Evolutionary conservation across 495 filamentous ascomycete genomes (phyloP).

Genomic region (Sabuloglossum arenarium): DNA sequence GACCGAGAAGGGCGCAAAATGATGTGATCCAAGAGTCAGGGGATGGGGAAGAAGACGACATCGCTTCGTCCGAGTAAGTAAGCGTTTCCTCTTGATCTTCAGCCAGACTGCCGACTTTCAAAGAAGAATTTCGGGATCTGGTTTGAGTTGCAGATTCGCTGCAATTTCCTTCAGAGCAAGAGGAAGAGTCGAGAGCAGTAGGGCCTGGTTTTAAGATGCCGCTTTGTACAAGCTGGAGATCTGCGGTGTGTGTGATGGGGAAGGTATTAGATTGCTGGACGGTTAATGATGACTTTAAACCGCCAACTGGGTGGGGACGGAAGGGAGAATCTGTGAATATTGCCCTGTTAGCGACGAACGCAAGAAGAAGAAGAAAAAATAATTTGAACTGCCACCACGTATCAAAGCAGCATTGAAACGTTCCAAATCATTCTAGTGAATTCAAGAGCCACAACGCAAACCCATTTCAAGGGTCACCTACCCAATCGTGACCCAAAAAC

Average conservation of each 20-base stretch:
- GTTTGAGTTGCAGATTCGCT: neutral
- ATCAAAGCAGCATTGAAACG: neutral
- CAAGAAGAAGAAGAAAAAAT: too few species aligned
- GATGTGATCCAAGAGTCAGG: constrained; percentile 95
- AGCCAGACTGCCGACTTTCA: neutral
- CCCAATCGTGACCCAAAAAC: neutral
- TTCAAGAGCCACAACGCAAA: neutral
- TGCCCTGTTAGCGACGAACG: neutral
- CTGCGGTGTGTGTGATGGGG: neutral
- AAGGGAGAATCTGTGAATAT: neutral
- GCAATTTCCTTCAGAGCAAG: neutral
- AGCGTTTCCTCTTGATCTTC: constrained; percentile 1
- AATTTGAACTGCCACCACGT: neutral
- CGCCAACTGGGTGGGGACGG: neutral
- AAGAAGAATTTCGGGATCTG: neutral
- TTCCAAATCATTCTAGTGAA: neutral
- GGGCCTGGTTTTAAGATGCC: neutral
- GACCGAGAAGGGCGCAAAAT: constrained; percentile 84
- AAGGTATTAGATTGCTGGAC: neutral
- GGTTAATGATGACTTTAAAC: neutral
- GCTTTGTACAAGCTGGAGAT: neutral
- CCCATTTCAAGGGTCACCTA: neutral
- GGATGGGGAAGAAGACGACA: constrained; percentile 54
- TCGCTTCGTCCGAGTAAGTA: constrained; percentile 7
- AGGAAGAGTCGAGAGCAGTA: neutral